Evolutionary conservation across 805 yeast genomes (phyloP), one percentile per base, ranked within the genome.

Genomic region (Soucietia sequanensis): DNA sequence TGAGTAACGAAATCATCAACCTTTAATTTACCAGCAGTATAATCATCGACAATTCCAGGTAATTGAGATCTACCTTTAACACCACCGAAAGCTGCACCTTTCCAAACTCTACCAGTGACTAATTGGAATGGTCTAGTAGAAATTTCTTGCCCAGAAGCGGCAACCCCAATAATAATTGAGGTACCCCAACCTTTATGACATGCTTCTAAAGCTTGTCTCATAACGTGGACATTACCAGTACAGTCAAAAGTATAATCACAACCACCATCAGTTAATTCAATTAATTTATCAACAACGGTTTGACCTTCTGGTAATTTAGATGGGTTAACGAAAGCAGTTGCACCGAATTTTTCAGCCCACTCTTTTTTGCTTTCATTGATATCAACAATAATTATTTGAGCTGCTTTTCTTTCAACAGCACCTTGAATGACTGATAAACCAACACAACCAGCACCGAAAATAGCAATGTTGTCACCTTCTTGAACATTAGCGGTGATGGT

Each of bases 181-280:
- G 82, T 80, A 66, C 99, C 99, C 97, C 99, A 93, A 47, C 99
- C 99, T 68, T 90, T 91, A 72, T 93, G 98, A 63, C 96, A 89
- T 15, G 95, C 86, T 73, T 93, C 98, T 47, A 93, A 75, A 19
- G 99, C 99, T 56, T 80, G 73, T 70, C 98, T 82, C 99, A 93
- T 93, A 32, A 93, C 98, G 30, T 77, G 65, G 43, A 82, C 90
- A 58, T 91, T 93, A 70, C 99, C 99, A 34, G 99, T 93, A 72
- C 98, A 90, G 72, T 93, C 99, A 57, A 93, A 93, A 20, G 99
- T 90, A 70, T 62, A 88, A 54, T 93, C 99, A 45, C 88, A 76
- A 35, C 99, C 99, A 52, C 99, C 99, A 54, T 93, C 98, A 38
- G 98, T 89, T 78, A 82, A 69, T 56, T 87, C 95, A 49, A 87